These are phyloP conservation scores for Verticillium dahliae DNA, from an alignment of 2,329 filamentous ascomycete genomes.

Conservation along the genomic window DNA sequence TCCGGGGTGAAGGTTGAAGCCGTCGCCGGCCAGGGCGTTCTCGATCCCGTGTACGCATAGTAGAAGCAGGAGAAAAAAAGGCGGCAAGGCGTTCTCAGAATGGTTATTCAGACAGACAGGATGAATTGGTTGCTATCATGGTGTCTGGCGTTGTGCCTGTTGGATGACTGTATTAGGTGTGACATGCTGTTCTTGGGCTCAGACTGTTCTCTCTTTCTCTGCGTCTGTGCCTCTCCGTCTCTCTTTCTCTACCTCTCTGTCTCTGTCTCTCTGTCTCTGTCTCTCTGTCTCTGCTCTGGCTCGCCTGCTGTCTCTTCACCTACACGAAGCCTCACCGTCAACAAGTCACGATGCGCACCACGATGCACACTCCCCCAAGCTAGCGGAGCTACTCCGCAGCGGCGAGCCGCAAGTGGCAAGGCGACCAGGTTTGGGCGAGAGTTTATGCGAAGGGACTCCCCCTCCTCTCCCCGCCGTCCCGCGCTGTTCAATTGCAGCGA, in stretches of 20 bases:
- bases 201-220: no score
- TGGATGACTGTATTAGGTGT: no score
- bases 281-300: no score
- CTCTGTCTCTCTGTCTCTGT: no score
- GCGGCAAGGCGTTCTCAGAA: not conserved
- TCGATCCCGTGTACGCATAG: not conserved
- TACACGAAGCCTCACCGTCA: no score
- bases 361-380: no score
- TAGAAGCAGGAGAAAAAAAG: not conserved
- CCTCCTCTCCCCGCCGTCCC: not conserved
- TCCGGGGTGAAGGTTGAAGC: constrained; percentile 1
- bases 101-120: not conserved
- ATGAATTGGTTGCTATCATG: not conserved
- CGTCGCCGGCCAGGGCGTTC: not conserved
- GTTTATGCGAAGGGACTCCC: not conserved
- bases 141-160: no score
- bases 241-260: no score
- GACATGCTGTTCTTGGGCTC: no score
- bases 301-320: no score
- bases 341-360: no score
- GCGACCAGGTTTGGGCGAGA: constrained; percentile 7
- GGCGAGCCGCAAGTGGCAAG: not conserved
- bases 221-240: no score
- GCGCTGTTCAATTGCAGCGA: constrained; percentile 6
- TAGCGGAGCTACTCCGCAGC: not conserved